These are phyloP conservation scores for Lentinula novae-zelandiae DNA, from an alignment of 1,284 basidiomycete species.

Conservation along the genomic window DNA sequence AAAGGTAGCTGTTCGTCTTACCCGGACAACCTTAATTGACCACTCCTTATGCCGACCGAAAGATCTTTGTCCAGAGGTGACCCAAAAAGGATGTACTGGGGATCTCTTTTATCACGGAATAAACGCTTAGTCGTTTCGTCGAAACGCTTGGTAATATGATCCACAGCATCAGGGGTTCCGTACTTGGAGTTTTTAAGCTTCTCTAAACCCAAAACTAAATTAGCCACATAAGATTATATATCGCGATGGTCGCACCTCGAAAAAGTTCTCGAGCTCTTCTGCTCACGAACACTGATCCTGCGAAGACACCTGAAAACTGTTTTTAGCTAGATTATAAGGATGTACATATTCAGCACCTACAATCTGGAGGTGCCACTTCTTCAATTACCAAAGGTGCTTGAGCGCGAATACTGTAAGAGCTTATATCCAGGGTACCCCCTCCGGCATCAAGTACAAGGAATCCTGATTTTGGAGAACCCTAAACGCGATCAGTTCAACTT, in stretches of 20 bases:
- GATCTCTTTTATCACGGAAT: constrained; percentile 62
- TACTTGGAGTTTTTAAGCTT: constrained; percentile 70
- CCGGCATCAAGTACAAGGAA: constrained; percentile 78
- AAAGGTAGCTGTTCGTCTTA: constrained; percentile 26
- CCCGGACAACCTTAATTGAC: constrained; percentile 70
- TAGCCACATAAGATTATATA: neutral
- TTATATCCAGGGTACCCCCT: constrained; percentile 76
- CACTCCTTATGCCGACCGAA: constrained; percentile 62
- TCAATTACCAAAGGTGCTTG: constrained; percentile 67
- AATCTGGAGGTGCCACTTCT: constrained; percentile 76
- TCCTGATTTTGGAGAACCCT: constrained; percentile 68
- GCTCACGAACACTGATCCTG: constrained; percentile 79
- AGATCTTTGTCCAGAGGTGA: constrained; percentile 71
- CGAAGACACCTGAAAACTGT: constrained; percentile 57
- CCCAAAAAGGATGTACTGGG: constrained; percentile 73
- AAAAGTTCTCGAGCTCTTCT: constrained; percentile 65
- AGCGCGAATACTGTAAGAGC: constrained; percentile 69
- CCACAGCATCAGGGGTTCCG: constrained; percentile 61
- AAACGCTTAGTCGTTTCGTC: constrained; percentile 78
- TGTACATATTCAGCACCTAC: constrained; percentile 33
- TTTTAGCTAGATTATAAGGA: constrained; percentile 10
- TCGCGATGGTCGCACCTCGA: constrained; percentile 40
- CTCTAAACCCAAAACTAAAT: constrained; percentile 32
- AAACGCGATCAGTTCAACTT: constrained; percentile 4
- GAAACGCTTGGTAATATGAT: constrained; percentile 70